Evolutionary conservation across 78 protist genomes (phyloP).

Genomic region (Dictyostelium firmibasis): DNA sequence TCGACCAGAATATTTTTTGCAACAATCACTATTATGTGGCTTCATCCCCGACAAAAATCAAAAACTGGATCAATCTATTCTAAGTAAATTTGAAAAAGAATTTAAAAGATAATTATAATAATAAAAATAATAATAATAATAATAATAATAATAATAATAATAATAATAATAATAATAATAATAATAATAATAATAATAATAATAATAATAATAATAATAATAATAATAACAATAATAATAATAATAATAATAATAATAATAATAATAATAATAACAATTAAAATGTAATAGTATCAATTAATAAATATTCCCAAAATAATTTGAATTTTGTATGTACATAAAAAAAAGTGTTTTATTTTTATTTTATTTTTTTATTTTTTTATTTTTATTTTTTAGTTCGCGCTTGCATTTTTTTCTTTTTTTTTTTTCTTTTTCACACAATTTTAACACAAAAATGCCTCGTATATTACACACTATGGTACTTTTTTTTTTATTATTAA

Average conservation of each 20-base stretch:
- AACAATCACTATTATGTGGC: constrained; percentile 43
- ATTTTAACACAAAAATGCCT: neutral
- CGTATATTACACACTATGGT: constrained; percentile 36
- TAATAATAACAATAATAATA: no score
- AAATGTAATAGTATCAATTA: neutral
- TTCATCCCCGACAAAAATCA: constrained; percentile 43
- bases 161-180: no score
- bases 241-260: neutral
- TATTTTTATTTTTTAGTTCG: no score
- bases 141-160: no score
- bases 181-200: no score
- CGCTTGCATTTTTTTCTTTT: neutral
- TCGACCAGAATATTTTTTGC: constrained; percentile 25
- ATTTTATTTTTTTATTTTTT: no score
- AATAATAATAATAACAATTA: no score
- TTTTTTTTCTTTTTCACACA: neutral
- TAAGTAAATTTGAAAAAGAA: constrained; percentile 66
- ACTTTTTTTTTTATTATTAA: neutral
- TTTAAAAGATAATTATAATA: constrained; percentile 42
- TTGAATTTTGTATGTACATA: neutral
- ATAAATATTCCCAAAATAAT: neutral
- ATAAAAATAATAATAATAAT: neutral
- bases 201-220: no score
- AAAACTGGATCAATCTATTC: constrained; percentile 16
- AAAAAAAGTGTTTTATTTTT: neutral